Conservation (phyloP, 129 eudicot species). For the Solidago caesia region DNA sequence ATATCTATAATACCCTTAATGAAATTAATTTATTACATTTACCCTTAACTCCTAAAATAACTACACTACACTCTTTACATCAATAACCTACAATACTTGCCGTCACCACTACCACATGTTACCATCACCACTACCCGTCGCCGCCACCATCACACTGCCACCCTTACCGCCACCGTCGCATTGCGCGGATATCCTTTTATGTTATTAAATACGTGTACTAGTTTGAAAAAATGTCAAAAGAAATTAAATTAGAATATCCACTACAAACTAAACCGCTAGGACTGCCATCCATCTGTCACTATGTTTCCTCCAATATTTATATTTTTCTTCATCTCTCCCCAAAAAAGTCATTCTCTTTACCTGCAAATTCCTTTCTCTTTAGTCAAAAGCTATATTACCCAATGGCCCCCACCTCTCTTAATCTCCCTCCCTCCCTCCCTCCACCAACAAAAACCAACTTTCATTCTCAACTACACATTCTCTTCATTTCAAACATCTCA, state of each 20-base stretch:
- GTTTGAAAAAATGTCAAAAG: background rate
- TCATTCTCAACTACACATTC: slow-evolving; percentile 15
- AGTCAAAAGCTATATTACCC: slow-evolving; percentile 63
- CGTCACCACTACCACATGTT: too few species aligned
- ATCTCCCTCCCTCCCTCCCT: slow-evolving; percentile 23
- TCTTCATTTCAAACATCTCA: background rate
- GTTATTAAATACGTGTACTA: background rate
- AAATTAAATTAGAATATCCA: background rate
- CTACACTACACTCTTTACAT: too few species aligned
- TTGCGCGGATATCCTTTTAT: too few species aligned
- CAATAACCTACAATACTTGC: too few species aligned
- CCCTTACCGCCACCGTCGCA: too few species aligned
- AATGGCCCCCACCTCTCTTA: slow-evolving; percentile 33
- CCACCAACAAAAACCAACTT: slow-evolving; percentile 13
- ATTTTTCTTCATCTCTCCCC: slow-evolving; percentile 34
- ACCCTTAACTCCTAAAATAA: too few species aligned
- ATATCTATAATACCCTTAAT: too few species aligned
- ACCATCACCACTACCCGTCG: too few species aligned
- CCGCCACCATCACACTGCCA: too few species aligned
- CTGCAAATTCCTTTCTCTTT: slow-evolving; percentile 67
- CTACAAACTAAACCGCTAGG: background rate
- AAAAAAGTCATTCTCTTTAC: slow-evolving; percentile 44
- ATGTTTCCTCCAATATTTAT: slow-evolving; percentile 45
- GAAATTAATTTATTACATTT: too few species aligned
- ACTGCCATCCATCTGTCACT: slow-evolving; percentile 33